Conservation (phyloP, 1,284 basidiomycete genomes). For the Moniliella sp. region DNA sequence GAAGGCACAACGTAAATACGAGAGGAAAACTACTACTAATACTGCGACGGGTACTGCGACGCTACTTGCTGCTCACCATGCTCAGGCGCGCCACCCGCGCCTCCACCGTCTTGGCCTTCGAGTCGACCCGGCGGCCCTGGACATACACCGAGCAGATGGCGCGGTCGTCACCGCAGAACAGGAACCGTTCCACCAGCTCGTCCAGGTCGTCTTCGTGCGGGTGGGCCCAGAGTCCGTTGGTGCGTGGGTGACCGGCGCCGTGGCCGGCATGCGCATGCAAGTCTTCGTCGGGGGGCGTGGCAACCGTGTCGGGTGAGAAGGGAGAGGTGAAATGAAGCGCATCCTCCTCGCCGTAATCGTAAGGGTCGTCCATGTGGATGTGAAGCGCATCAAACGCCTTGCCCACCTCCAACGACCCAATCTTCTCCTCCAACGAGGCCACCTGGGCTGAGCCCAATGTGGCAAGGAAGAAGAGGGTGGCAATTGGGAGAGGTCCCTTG, state of each 20-base stretch:
- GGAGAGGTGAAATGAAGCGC: no score
- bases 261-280: not conserved
- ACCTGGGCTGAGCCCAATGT: slow-evolving; percentile 75
- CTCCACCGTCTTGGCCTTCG: no score
- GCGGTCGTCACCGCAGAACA: slow-evolving; percentile 47
- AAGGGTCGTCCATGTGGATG: slow-evolving; percentile 41
- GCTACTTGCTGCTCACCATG: no score
- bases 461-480: slow-evolving; percentile 66
- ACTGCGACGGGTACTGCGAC: no score
- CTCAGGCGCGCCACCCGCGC: no score
- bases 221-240: not conserved
- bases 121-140: slow-evolving; percentile 39
- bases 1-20: no score
- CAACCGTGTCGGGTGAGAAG: not conserved
- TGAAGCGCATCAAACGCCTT: slow-evolving; percentile 77
- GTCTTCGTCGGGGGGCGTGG: not conserved
- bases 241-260: not conserved
- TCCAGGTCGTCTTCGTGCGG: slow-evolving; percentile 32
- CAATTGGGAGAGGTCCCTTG: slow-evolving; percentile 47
- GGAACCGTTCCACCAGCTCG: slow-evolving; percentile 21
- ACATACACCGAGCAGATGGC: slow-evolving; percentile 71
- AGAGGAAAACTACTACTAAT: no score
- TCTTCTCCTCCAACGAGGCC: slow-evolving; percentile 47
- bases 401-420: slow-evolving; percentile 59
- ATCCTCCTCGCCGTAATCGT: slow-evolving; percentile 4